Conservation (phyloP, 2,329 filamentous ascomycete genomes). For the Trichophyton schoenleinii region DNA sequence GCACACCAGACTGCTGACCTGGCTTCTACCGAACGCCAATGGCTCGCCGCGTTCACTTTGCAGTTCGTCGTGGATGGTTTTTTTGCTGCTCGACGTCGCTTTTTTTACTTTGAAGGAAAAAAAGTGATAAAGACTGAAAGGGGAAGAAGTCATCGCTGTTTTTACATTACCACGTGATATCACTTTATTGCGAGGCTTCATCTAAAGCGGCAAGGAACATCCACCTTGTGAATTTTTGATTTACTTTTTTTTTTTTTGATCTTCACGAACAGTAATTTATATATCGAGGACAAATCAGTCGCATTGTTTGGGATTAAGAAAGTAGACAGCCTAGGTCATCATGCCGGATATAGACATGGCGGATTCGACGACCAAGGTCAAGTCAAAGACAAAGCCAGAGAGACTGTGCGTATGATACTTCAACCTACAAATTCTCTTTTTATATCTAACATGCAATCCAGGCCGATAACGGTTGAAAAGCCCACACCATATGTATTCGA, state of each 20-base stretch:
- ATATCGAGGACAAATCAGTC: neutral
- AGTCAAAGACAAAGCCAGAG: constrained; percentile 24
- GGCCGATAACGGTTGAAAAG: constrained; percentile 57
- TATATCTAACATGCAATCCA: constrained; percentile 13
- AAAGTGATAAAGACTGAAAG: neutral
- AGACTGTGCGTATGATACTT: constrained; percentile 26
- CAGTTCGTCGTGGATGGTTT: neutral
- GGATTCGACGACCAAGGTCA: constrained; percentile 13
- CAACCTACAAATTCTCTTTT: neutral
- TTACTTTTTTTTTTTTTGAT: neutral
- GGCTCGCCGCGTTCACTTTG: neutral
- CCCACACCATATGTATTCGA: constrained; percentile 88
- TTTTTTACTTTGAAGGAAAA: neutral
- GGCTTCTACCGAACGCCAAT: neutral
- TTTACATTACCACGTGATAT: neutral
- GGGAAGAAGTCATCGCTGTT: neutral
- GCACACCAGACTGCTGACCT: neutral
- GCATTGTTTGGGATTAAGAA: neutral
- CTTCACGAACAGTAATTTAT: neutral
- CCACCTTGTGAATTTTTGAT: neutral
- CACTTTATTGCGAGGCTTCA: neutral
- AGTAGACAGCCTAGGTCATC: constrained; percentile 1
- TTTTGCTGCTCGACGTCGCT: neutral
- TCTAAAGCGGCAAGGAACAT: neutral
- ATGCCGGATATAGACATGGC: constrained; percentile 23